Base-by-base conservation (phyloP, 164 flowering plant species). In the Stephania cephalantha region DNA sequence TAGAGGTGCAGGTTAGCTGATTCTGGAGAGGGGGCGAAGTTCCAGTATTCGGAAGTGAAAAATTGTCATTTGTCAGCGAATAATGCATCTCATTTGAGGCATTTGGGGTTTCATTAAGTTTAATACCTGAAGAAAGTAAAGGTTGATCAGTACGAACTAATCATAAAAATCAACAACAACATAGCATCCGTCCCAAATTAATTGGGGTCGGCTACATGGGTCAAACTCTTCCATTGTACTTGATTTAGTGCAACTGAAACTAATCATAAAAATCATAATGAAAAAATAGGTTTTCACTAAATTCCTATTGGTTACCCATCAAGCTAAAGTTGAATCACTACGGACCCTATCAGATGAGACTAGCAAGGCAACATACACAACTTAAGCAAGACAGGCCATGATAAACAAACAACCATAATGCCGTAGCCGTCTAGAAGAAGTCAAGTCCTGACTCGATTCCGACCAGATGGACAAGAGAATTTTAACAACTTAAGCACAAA, bases 11-110 rank as follows among this genome's bases (percentile, higher is more conserved):
- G 20, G 84, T 61, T 79, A 86, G 53, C 69, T 84, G 89, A 80
- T 86, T 87, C 70, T 84, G 87, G 11, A 65, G 81, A 17, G 85
- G 78, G 53, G 83, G 83, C 68, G 90, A 69, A 58, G 84, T 22
- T 64, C 74, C 79, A 73, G 85, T 84, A 74, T 82, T 86, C 75
- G 87, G 96, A 71, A 81, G 11, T 20, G 88, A 81, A 55, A 82
- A 48, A 82, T 74, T 83, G 71, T 83, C 67, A 71, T 81, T 82
- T 71, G 81, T 82, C 52, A 83, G 95, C 22, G 88, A 35, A n/a
- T n/a, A n/a, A 70, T 85, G 88, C 22, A 75, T 48, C 17, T 80
- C 42, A 75, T 80, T 85, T 78, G 86, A 73, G 71, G 83, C 63
- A 30, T 78, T 74, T 70, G 77, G 61, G 52, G 67, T 78, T 17